These are phyloP conservation scores for Boletus hoseneyae DNA, from an alignment of 1,284 basidiomycete genomes.

Conservation along the genomic window DNA sequence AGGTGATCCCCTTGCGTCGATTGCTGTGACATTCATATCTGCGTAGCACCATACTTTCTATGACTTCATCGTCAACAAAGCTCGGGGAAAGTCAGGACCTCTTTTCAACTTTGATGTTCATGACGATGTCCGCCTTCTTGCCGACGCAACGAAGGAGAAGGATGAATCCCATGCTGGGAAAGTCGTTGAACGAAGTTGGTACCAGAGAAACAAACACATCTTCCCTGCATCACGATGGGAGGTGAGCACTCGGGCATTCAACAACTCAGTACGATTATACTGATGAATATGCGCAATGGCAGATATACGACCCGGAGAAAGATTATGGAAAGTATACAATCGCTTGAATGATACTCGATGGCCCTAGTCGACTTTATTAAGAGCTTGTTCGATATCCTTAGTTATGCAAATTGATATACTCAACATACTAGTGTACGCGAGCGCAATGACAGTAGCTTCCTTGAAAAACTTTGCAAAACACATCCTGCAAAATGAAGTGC, in stretches of 20 bases:
- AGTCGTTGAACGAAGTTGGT: slow-evolving; percentile 95
- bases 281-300: slow-evolving; percentile 1
- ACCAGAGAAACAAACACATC: slow-evolving; percentile 95
- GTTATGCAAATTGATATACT: too few species aligned
- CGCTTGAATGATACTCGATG: slow-evolving; percentile 39
- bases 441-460: too few species aligned
- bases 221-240: slow-evolving; percentile 96
- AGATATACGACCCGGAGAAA: slow-evolving; percentile 92
- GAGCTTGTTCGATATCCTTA: too few species aligned
- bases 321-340: slow-evolving; percentile 88
- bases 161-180: slow-evolving; percentile 99
- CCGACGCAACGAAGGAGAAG: slow-evolving; percentile 95
- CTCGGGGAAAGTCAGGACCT: slow-evolving; percentile 96
- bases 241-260: slow-evolving; percentile 42
- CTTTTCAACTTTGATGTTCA: slow-evolving; percentile 99
- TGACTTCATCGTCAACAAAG: slow-evolving; percentile 98
- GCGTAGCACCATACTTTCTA: slow-evolving; percentile 95
- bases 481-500: slow-evolving; percentile 26
- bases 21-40: slow-evolving; percentile 15
- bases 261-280: neutral
- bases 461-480: too few species aligned
- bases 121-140: slow-evolving; percentile 94
- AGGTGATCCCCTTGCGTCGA: slow-evolving; percentile 23
- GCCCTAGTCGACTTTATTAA: too few species aligned
- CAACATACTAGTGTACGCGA: too few species aligned